Base-by-base conservation (phyloP, 768 basidiomycete genomes). In the Gyrodon lividus region DNA sequence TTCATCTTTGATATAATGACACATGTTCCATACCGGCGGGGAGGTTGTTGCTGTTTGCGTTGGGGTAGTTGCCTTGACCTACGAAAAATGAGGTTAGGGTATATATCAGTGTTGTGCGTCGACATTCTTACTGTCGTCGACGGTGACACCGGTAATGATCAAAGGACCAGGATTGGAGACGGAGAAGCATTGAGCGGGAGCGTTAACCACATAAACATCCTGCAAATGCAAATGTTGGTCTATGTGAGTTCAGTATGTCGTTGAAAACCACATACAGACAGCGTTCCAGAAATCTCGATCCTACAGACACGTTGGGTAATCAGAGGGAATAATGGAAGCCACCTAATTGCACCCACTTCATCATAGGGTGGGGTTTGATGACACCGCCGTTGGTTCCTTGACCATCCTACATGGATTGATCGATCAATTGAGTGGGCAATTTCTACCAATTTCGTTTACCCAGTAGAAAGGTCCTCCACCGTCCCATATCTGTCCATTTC, bases 71-170 rank as follows among this genome's bases (percentile, higher is more conserved):
- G 19, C 83, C 83, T 42, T 71, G 70, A 30, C 80, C 84, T 84
- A 52, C 8, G 46, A 10, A 37, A 26, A 23, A n/a, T 24, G 45
- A 22, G 8, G 23, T 37, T 6, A 22, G 51, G 40, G 12, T 43
- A 41, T 19, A 14, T 5, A n/a, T 3, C 17, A 20, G 23, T 17
- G 10, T n/a, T n/a, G 5, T 9, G 6, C 43, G 20, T 43, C 14
- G n/a, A 13, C 4, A 24, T 5, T 59, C 77, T 55, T 43, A 85
- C 84, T 81, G 54, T 86, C 72, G 53, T 86, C 82, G 49, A 87
- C 74, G 16, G 61, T 74, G 22, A 80, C 62, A 34, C 68, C 63
- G 2, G 74, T 72, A 61, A 87, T 77, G 14, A 73, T 60, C 68
- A 72, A 46, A 0, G 63, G 43, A 12, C 57, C 66, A 35, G 43